These are phyloP conservation scores for Platanthera zijinensis DNA, from an alignment of 106 monocot species.

Conservation along the genomic window DNA sequence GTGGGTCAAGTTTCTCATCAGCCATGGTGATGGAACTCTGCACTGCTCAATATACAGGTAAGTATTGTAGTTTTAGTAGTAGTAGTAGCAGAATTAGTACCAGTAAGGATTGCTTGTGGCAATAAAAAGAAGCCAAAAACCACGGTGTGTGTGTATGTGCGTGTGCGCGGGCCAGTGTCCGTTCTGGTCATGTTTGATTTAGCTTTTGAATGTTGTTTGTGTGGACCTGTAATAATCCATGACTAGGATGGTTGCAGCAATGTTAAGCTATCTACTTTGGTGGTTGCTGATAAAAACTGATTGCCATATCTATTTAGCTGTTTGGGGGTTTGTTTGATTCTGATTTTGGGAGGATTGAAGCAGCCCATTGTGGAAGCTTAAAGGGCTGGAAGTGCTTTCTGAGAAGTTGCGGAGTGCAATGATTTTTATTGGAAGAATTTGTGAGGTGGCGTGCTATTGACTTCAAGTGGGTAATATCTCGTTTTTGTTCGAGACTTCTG, in stretches of 20 bases:
- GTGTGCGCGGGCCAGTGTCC: neutral
- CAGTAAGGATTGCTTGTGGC: neutral
- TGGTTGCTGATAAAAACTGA: too few species aligned
- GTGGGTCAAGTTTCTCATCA: slow-evolving; percentile 6
- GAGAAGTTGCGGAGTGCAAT: too few species aligned
- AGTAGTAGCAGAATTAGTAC: neutral
- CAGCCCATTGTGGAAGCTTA: too few species aligned
- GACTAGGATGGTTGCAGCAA: neutral
- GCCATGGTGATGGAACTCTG: neutral
- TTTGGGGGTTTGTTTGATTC: too few species aligned
- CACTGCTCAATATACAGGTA: neutral
- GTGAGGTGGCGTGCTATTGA: too few species aligned
- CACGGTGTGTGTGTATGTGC: neutral
- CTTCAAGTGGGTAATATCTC: too few species aligned
- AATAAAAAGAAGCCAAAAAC: neutral
- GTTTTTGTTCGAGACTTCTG: too few species aligned
- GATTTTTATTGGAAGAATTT: too few species aligned
- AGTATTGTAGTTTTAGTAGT: neutral
- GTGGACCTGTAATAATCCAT: neutral
- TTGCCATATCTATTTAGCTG: too few species aligned
- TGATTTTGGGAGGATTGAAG: too few species aligned
- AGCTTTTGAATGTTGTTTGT: neutral
- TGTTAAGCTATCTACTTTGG: neutral
- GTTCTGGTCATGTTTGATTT: neutral
- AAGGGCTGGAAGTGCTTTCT: too few species aligned